Evolutionary conservation across 2,329 filamentous ascomycete genomes (phyloP).

Genomic region (Fusarium subtropicale): DNA sequence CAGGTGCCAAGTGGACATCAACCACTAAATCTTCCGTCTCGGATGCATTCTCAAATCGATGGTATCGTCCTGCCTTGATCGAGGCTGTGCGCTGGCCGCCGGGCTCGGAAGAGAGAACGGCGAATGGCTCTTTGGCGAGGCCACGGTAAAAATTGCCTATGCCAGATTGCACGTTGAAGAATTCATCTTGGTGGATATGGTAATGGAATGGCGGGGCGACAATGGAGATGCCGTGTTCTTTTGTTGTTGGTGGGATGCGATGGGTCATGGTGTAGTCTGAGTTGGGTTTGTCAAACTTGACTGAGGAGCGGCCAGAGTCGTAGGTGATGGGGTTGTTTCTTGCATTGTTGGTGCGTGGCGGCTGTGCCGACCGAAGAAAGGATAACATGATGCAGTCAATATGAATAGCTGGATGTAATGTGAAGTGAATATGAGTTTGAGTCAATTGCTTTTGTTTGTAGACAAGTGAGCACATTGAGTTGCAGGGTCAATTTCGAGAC

Average conservation of each 20-base stretch:
- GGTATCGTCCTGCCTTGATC: constrained; percentile 8
- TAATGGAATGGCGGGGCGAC: constrained; percentile 12
- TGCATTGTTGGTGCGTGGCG: constrained; percentile 7
- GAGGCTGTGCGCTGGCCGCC: constrained; percentile 6
- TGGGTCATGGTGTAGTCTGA: constrained; percentile 26
- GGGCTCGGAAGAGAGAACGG: neutral
- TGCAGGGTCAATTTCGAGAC: neutral
- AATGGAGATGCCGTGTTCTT: constrained; percentile 3
- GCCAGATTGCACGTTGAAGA: constrained; percentile 8
- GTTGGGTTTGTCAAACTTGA: neutral
- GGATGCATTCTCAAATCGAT: constrained; percentile 17
- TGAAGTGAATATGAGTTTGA: neutral
- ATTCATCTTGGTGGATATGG: constrained; percentile 17
- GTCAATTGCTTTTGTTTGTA: neutral
- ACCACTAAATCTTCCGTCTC: neutral
- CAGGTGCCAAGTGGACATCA: constrained; percentile 8
- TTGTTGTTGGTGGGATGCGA: constrained; percentile 9
- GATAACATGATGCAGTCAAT: neutral
- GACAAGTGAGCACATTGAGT: neutral
- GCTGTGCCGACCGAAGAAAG: neutral
- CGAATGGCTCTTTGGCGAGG: neutral
- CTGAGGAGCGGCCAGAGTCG: constrained; percentile 10
- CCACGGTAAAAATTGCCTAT: constrained; percentile 9
- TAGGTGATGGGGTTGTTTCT: constrained; percentile 2
- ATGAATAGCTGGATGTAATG: neutral